Percentiles rank a stretch among this genome's conserved stretches.
phyloP scores from a whole-genome alignment of 2,329 filamentous ascomycete genomes.

The Scedosporium boydii region DNA sequence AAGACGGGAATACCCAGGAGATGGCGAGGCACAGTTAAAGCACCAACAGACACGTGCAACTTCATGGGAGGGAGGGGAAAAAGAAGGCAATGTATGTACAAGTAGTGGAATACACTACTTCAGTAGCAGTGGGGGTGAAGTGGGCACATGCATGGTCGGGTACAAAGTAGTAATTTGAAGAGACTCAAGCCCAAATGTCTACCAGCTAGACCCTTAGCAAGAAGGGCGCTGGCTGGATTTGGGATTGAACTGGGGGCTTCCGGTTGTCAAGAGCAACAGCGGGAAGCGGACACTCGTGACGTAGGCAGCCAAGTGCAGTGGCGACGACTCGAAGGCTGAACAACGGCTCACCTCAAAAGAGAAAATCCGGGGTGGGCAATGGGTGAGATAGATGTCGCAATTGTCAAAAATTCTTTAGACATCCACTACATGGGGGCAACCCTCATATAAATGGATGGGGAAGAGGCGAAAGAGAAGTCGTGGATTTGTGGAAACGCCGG shows the following conservation, averaged over 20 bases:
- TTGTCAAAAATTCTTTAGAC: neutral
- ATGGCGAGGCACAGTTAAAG: neutral
- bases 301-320: neutral
- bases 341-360: constrained; percentile 6
- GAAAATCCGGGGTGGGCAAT: neutral
- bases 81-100: neutral
- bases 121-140: neutral
- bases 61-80: neutral
- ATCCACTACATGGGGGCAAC: neutral
- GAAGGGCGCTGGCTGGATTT: neutral
- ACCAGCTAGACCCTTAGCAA: neutral
- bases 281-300: neutral
- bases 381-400: neutral
- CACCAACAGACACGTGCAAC: neutral
- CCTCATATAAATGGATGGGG: neutral
- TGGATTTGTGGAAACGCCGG: neutral
- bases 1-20: neutral
- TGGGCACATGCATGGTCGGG: neutral
- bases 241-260: neutral
- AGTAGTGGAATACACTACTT: neutral
- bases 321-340: constrained; percentile 4
- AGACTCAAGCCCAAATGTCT: neutral
- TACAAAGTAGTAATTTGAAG: neutral
- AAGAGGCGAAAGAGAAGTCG: neutral
- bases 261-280: constrained; percentile 3